phyloP scores from a whole-genome alignment of 768 basidiomycete genomes.

The Xanthoconium purpureum region DNA sequence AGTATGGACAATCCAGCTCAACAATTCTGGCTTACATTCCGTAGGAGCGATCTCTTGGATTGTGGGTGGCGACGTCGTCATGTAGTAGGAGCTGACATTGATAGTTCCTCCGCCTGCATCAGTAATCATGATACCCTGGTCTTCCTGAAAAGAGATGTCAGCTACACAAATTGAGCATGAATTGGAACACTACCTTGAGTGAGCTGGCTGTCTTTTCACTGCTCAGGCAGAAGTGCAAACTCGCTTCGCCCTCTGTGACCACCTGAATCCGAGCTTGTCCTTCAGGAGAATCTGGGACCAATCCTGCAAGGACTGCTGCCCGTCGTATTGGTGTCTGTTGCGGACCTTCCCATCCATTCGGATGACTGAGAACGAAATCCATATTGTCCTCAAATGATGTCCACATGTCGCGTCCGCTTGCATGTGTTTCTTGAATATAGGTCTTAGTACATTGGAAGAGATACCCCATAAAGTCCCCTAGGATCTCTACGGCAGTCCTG shows the following conservation, averaged over 20 bases:
- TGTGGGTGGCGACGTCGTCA: slow-evolving; percentile 27
- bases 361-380: slow-evolving; percentile 43
- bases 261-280: slow-evolving; percentile 41
- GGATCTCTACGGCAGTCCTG: slow-evolving; percentile 42
- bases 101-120: slow-evolving; percentile 66
- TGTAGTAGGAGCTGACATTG: slow-evolving; percentile 55
- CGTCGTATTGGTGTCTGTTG: slow-evolving; percentile 43
- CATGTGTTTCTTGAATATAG: slow-evolving; percentile 46
- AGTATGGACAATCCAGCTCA: neutral
- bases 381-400: slow-evolving; percentile 38
- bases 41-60: slow-evolving; percentile 50
- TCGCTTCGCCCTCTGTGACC: slow-evolving; percentile 54
- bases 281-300: slow-evolving; percentile 35
- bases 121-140: slow-evolving; percentile 49
- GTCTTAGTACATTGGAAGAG: neutral
- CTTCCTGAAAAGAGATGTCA: slow-evolving; percentile 30
- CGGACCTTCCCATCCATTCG: slow-evolving; percentile 15
- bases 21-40: slow-evolving; percentile 35
- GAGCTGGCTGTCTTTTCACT: slow-evolving; percentile 32
- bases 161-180: neutral
- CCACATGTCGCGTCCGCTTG: slow-evolving; percentile 42
- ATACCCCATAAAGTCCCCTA: slow-evolving; percentile 17
- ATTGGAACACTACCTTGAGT: slow-evolving; percentile 22
- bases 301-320: slow-evolving; percentile 41
- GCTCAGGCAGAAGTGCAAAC: slow-evolving; percentile 46